Percentiles rank a stretch among this genome's conserved stretches.
These are phyloP conservation scores for Phytophthora sp. DNA, from an alignment of 352 stramenopile genomes.

Conservation along the genomic window DNA sequence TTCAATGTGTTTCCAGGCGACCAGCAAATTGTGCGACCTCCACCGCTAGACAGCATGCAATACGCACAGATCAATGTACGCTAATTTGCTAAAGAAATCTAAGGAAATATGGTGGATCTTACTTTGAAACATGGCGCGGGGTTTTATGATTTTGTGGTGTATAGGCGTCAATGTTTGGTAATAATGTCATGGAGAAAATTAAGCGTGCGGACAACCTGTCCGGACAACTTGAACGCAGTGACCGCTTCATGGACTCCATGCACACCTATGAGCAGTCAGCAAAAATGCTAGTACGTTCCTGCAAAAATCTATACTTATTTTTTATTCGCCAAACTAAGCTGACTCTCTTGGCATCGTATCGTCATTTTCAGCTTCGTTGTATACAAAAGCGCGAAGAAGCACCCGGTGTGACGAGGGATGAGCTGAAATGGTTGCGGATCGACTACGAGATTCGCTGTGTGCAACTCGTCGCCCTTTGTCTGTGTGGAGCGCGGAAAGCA, in stretches of 20 bases:
- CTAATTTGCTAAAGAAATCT: neutral
- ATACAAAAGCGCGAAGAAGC: slow-evolving; percentile 69
- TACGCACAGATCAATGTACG: slow-evolving; percentile 64
- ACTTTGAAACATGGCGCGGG: neutral
- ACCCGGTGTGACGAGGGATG: slow-evolving; percentile 52
- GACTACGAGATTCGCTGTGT: slow-evolving; percentile 83
- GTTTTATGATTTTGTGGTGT: too few relatives aligned
- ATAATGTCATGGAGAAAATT: slow-evolving; percentile 69
- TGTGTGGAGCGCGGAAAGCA: slow-evolving; percentile 58
- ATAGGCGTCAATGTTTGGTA: slow-evolving; percentile 65
- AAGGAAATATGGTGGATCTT: neutral
- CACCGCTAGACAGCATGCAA: slow-evolving; percentile 60
- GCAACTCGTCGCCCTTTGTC: slow-evolving; percentile 72
- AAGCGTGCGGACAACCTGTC: slow-evolving; percentile 60
- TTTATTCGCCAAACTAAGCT: neutral
- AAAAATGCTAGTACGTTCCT: slow-evolving; percentile 66
- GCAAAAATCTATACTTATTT: neutral
- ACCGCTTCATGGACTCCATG: slow-evolving; percentile 69
- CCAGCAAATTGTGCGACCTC: slow-evolving; percentile 63
- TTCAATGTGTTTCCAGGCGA: slow-evolving; percentile 43
- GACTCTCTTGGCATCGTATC: neutral
- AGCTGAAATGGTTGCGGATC: slow-evolving; percentile 69
- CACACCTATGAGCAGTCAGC: slow-evolving; percentile 74
- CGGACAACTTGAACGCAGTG: slow-evolving; percentile 65
- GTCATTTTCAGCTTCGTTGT: slow-evolving; percentile 58